Percentiles rank a stretch among this genome's conserved stretches.
phyloP scores from a whole-genome alignment of 129 eudicot genomes.

The Artemisia annua region DNA sequence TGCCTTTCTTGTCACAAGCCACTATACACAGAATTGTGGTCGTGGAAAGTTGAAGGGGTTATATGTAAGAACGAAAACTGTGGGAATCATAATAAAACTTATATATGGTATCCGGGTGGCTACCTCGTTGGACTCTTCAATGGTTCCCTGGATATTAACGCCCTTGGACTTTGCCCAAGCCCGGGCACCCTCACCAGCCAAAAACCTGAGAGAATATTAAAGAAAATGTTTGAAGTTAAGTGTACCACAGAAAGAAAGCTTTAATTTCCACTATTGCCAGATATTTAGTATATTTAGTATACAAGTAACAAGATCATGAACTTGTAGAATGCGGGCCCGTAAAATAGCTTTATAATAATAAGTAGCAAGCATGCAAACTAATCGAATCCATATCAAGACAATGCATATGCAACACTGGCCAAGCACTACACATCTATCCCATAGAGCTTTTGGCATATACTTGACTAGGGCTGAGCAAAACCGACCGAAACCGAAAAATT shows the following conservation, averaged over 20 bases:
- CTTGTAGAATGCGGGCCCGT: neutral
- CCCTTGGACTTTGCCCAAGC: conserved; percentile 85
- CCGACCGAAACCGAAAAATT: too few relatives aligned
- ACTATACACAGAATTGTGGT: conserved; percentile 44
- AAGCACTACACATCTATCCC: too few relatives aligned
- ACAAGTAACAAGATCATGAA: neutral
- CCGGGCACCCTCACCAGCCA: conserved; percentile 92
- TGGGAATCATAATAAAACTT: neutral
- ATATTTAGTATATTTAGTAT: neutral
- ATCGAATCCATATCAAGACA: too few relatives aligned
- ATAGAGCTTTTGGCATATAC: too few relatives aligned
- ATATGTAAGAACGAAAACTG: conserved; percentile 6
- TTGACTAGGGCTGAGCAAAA: too few relatives aligned
- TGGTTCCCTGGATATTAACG: conserved; percentile 30
- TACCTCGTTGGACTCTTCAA: conserved; percentile 66
- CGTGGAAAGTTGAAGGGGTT: neutral
- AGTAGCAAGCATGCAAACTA: too few relatives aligned
- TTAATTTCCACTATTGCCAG: neutral
- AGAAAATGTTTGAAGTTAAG: neutral
- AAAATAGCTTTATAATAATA: too few relatives aligned
- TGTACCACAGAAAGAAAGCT: neutral
- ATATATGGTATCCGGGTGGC: neutral
- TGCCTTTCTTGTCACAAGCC: conserved; percentile 82
- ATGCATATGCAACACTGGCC: too few relatives aligned
- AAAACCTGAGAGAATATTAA: conserved; percentile 56